Evolutionary conservation across 208 protist species (phyloP).

Genomic region (Blastocrithidia nonstop): DNA sequence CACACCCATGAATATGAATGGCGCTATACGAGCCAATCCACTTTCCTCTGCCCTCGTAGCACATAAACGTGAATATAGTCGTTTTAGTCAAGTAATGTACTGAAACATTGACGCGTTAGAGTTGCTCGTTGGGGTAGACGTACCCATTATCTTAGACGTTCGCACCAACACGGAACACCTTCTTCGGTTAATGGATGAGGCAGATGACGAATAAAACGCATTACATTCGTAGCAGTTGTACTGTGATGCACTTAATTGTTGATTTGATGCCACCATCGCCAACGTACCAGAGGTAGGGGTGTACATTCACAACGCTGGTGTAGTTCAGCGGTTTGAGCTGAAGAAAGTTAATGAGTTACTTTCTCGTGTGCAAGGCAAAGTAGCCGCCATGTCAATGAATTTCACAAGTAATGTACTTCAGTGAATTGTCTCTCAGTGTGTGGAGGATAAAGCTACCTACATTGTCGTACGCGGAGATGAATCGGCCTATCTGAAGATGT

Average conservation of each 20-base stretch:
- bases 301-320: slow-evolving; percentile 59
- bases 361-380: slow-evolving; percentile 29
- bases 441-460: slow-evolving; percentile 46
- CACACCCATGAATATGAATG: no score
- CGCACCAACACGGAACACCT: slow-evolving; percentile 53
- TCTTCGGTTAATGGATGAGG: slow-evolving; percentile 26
- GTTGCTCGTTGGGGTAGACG: slow-evolving; percentile 68
- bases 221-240: neutral
- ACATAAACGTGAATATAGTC: slow-evolving; percentile 6
- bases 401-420: slow-evolving; percentile 68
- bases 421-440: slow-evolving; percentile 50
- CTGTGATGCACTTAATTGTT: slow-evolving; percentile 40
- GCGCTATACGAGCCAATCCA: no score
- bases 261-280: slow-evolving; percentile 74
- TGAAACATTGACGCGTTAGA: slow-evolving; percentile 61
- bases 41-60: no score
- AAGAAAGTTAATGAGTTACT: slow-evolving; percentile 59
- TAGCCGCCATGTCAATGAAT: slow-evolving; percentile 61
- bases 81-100: slow-evolving; percentile 49
- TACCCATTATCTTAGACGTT: slow-evolving; percentile 47
- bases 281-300: slow-evolving; percentile 65
- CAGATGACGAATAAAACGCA: slow-evolving; percentile 1
- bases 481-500: slow-evolving; percentile 44
- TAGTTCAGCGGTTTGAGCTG: slow-evolving; percentile 56
- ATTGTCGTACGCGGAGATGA: slow-evolving; percentile 33